These are phyloP conservation scores for Diaporthe destruens DNA, from an alignment of 2,329 filamentous ascomycete genomes.

Conservation along the genomic window DNA sequence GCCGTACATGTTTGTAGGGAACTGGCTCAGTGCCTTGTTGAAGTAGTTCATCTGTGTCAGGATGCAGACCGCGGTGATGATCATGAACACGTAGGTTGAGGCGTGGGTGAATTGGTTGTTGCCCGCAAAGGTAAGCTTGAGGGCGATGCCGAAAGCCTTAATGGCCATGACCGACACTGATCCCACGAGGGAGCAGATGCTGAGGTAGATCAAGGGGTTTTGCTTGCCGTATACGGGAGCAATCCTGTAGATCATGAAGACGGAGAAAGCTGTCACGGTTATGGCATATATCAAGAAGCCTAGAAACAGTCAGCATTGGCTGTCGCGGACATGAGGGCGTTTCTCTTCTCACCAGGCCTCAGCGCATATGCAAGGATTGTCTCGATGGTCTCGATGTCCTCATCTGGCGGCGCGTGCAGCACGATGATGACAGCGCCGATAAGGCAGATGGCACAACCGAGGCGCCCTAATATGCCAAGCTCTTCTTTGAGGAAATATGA, in stretches of 20 bases:
- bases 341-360: slow-evolving; percentile 77
- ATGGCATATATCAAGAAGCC: slow-evolving; percentile 91
- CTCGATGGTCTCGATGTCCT: slow-evolving; percentile 91
- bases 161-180: slow-evolving; percentile 99
- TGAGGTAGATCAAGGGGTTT: slow-evolving; percentile 96
- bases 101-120: slow-evolving; percentile 96
- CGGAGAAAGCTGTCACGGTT: slow-evolving; percentile 83
- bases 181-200: slow-evolving; percentile 96
- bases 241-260: slow-evolving; percentile 96
- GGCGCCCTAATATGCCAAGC: slow-evolving; percentile 89
- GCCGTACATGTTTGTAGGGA: slow-evolving; percentile 94
- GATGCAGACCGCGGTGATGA: slow-evolving; percentile 92
- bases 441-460: slow-evolving; percentile 95
- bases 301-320: slow-evolving; percentile 54
- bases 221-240: slow-evolving; percentile 91
- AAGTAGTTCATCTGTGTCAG: slow-evolving; percentile 99
- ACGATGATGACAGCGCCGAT: slow-evolving; percentile 98
- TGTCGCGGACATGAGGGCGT: background rate
- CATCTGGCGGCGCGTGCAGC: slow-evolving; percentile 93
- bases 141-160: slow-evolving; percentile 97
- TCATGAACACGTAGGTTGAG: slow-evolving; percentile 97
- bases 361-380: slow-evolving; percentile 92
- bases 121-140: slow-evolving; percentile 93
- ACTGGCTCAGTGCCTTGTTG: slow-evolving; percentile 97
- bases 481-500: slow-evolving; percentile 95